phyloP scores from a whole-genome alignment of 2,329 filamentous ascomycete species.

The Ceratocystiopsis sp. region DNA sequence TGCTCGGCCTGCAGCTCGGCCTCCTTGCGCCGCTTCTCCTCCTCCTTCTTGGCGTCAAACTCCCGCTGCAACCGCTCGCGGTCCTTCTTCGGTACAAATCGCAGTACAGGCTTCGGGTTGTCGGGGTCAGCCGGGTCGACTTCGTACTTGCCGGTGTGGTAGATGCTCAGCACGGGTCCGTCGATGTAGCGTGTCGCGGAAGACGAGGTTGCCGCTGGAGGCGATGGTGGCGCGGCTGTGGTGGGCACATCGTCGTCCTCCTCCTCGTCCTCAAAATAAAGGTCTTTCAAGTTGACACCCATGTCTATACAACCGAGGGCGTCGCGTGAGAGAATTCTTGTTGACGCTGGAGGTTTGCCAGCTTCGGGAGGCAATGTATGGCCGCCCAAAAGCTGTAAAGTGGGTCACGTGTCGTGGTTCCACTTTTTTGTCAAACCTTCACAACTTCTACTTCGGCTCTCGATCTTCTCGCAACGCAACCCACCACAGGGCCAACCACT shows the following conservation, averaged over 20 bases:
- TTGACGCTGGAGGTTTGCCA: too few species aligned
- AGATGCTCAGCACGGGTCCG: not conserved
- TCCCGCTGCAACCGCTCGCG: constrained; percentile 66
- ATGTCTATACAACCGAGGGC: not conserved
- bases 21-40: constrained; percentile 16
- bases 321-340: too few species aligned
- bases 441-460: not conserved
- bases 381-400: not conserved
- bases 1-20: constrained; percentile 9
- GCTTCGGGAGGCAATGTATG: too few species aligned
- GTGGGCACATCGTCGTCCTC: too few species aligned
- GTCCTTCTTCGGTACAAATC: constrained; percentile 30
- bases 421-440: too few species aligned
- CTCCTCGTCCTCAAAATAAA: too few species aligned
- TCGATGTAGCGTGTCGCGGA: not conserved
- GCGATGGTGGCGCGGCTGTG: not conserved
- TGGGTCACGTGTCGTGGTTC: not conserved
- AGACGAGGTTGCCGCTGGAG: not conserved
- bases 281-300: too few species aligned
- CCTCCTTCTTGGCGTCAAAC: constrained; percentile 40
- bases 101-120: constrained; percentile 2
- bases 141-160: not conserved
- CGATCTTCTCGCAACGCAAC: not conserved
- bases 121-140: not conserved
- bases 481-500: not conserved